Evolutionary conservation across 768 basidiomycete genomes (phyloP), one percentile per base, ranked within the genome.

Genomic region (Vararia minispora): DNA sequence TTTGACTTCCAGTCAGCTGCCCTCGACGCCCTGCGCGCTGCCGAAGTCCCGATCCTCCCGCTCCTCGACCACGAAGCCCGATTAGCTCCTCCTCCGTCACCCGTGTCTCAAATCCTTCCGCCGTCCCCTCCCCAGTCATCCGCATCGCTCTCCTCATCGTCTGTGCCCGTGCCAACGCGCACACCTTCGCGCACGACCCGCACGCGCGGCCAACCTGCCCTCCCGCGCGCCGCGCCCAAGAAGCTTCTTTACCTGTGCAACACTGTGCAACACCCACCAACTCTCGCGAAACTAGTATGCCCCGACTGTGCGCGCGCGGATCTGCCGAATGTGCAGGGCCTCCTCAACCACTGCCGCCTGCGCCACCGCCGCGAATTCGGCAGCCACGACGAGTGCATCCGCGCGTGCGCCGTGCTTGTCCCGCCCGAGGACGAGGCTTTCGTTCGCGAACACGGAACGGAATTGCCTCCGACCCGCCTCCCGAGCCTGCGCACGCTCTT

Each of bases 321-420:
- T 33, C 71, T 72, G 47, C 68, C 65, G 17, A 71, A 59, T 18
- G 58, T 73, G 6, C 70, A 72, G 41, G 70, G 70, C 10, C 57
- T 73, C 27, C 54, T 74, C 21, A 72, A 72, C 35, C 70, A 72
- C 46, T 68, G 65, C 28, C 67, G 72, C 13, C 51, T 72, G n/a
- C 56, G 63, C 7, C 70, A 72, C 41, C 54, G 59, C 11, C 52
- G 65, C 28, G 65, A 71, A 40, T 72, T 61, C 53, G 62, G 65
- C 13, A 70, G 62, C 23, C 70, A 72, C 41, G 72, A 74, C 30
- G 64, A 69, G 22, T 72, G 71, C 40, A 64, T 74, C 17, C 58
- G 59, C 34, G 59, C 57, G 27, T 70, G 65, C 25, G 70, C 68
- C 6, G 50, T 61, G 17, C 52, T 58, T 8, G 54, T 68, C 12